Evolutionary conservation across 2,329 filamentous ascomycete species (phyloP), one percentile per base, ranked within the genome.

Genomic region (Ceratocystis lukuohia): DNA sequence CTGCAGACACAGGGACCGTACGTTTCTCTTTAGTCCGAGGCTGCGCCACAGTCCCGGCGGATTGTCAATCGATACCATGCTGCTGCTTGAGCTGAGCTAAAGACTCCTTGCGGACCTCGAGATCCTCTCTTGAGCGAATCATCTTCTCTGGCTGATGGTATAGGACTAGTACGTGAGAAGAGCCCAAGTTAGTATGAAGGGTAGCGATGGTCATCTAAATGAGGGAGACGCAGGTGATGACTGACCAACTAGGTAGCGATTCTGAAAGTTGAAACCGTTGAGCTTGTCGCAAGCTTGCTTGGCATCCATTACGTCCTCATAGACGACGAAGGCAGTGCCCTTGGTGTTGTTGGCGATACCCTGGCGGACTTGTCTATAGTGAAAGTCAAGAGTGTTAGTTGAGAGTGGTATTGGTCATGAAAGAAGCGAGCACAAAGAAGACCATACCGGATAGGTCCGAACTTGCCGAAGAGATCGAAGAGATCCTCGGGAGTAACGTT

Each of bases 231-330:
- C 37, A 41, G 10, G 37, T 3, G 10, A 41, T 41, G 37, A 85
- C 90, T 69, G 84, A 95, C 91, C 91, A 74, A 99, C 94, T 73
- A 99, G 89, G 79, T 99, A 99, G 76, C 94, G 89, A 80, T 93
- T 96, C 82, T 99, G 94, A 78, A 99, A 99, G 82, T 99, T 99
- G 86, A 96, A 99, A 76, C 94, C 94, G 82, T 99, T 99, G 77
- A 99, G 83, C 82, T 97, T 96, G 82, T 99, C 94, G 83, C 94
- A 97, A 75, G 94, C 94, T 79, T 91, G 88, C 81, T 99, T 99
- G 71, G 94, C 92, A 82, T 99, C 94, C 84, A 94, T 89, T 72
- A 97, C 93, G 83, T 99, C 94, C 79, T 97, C 94, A 82, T 96
- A 99, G 78, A 99, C 94, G 72, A 99, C 94, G 78, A 96, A 99